Conservation (phyloP, 805 yeast genomes). For the Kazachstania bromeliacearum region DNA sequence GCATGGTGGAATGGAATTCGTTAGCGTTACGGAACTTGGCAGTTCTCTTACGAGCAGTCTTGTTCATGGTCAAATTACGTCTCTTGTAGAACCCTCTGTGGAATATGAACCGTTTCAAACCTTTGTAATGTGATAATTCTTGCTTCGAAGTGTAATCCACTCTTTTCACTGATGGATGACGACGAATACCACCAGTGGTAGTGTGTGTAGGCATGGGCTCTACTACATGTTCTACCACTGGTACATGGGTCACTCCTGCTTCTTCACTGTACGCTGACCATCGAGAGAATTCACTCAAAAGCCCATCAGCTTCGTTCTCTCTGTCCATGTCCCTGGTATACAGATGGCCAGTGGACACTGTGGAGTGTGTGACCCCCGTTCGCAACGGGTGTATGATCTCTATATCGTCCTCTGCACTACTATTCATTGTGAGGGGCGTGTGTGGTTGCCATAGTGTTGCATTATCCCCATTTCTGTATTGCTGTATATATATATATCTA, state of each 20-base stretch:
- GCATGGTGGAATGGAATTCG: conserved; percentile 4
- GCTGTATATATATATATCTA: too few relatives aligned
- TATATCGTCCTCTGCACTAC: neutral
- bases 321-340: neutral
- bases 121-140: conserved; percentile 12
- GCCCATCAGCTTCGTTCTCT: neutral
- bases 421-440: too few relatives aligned
- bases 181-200: too few relatives aligned
- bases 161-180: conserved; percentile 12
- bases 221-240: too few relatives aligned
- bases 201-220: too few relatives aligned
- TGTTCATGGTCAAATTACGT: neutral
- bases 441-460: too few relatives aligned
- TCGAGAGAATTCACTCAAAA: neutral
- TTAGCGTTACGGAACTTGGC: neutral
- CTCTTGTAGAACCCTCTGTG: conserved; percentile 23
- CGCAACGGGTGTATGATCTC: neutral
- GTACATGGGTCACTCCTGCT: too few relatives aligned
- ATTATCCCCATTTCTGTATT: too few relatives aligned
- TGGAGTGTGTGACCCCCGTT: neutral
- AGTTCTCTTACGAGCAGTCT: neutral
- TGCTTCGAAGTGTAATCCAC: conserved; percentile 18
- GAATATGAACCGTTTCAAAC: conserved; percentile 15
- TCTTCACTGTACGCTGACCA: neutral
- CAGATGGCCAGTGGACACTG: neutral